Conservation (phyloP, 2,329 filamentous ascomycete species). For the Proliferodiscus dingleyae region DNA sequence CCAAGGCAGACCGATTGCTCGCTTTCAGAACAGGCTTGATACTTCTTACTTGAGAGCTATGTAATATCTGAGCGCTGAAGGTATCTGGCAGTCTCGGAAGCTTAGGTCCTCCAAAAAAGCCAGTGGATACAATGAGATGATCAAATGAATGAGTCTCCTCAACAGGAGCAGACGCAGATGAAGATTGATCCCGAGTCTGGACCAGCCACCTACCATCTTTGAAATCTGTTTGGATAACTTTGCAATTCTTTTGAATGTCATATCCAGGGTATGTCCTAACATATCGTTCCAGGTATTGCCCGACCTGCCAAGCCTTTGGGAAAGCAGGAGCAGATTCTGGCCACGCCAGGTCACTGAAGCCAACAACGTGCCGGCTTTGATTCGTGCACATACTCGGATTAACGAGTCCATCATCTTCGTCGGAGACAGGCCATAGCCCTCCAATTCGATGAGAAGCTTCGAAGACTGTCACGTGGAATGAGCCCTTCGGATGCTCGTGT, state of each 20-base stretch:
- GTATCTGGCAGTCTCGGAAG: slow-evolving; percentile 42
- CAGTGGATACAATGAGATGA: slow-evolving; percentile 66
- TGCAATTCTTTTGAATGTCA: slow-evolving; percentile 18
- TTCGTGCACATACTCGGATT: slow-evolving; percentile 69
- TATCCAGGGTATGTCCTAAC: slow-evolving; percentile 44
- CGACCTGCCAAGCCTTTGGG: slow-evolving; percentile 72
- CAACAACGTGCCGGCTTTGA: slow-evolving; percentile 71
- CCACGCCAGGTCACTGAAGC: slow-evolving; percentile 71
- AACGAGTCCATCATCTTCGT: slow-evolving; percentile 45
- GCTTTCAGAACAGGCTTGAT: slow-evolving; percentile 44
- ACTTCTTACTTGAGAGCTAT: slow-evolving; percentile 63
- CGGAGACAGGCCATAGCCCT: slow-evolving; percentile 67
- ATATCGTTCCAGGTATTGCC: slow-evolving; percentile 65
- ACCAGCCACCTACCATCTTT: slow-evolving; percentile 19
- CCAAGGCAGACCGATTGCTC: slow-evolving; percentile 25
- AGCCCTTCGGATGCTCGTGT: slow-evolving; percentile 46
- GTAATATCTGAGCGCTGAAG: slow-evolving; percentile 46
- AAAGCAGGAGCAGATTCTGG: slow-evolving; percentile 55
- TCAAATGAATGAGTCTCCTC: slow-evolving; percentile 48
- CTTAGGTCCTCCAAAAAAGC: slow-evolving; percentile 65
- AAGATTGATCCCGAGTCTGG: slow-evolving; percentile 6
- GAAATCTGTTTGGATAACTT: slow-evolving; percentile 18
- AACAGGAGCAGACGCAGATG: not conserved
- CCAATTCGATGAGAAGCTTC: slow-evolving; percentile 63
- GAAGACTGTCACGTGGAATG: slow-evolving; percentile 66